Evolutionary conservation across 2,329 filamentous ascomycete species (phyloP), one percentile per base, ranked within the genome.

Genomic region (Phyllosticta capitalensis): DNA sequence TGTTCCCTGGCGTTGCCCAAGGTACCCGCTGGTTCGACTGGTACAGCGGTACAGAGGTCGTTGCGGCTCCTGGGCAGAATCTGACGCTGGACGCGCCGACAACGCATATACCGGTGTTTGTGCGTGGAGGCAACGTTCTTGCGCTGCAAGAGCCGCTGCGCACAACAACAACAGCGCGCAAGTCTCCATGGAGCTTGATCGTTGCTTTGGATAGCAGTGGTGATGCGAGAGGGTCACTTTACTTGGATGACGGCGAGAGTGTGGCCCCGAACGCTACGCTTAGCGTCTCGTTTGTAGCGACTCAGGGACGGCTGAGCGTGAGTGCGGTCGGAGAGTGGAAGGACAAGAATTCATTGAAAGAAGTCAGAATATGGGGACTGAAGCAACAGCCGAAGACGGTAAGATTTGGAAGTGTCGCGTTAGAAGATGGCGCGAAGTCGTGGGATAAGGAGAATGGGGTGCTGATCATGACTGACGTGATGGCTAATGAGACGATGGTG

Each of bases 211-310:
- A 81, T 63, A 65, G 67, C 1, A 66, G 79, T 17, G 83, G 84
- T 0, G 69, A 72, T 1, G 87, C 88, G 0, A 74, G 66, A 1
- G 88, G 88, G 0, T 70, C 75, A 19, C 71, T 92, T 28, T 91
- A 92, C 67, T 68, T 91, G 7, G 89, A 92, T 65, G 89, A 92
- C 65, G 88, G 89, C 1, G 86, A 86, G 72, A 88, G 83, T 59
- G 61, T 90, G 7, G 66, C 71, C 33, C 85, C 82, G 0, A 75
- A 79, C 12, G 75, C 77, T 0, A 85, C 79, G 0, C 76, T 84
- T 5, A 77, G 76, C 61, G 79, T 90, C 22, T 67, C 76, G 65
- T 80, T 84, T 62, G 68, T 71, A 1, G 77, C 75, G 0, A 69
- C 70, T 1, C 64, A 68, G 5, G 76, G 74, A 0, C 72, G 74